phyloP scores from a whole-genome alignment of 2,329 filamentous ascomycete genomes.

The Apiospora aurea region DNA sequence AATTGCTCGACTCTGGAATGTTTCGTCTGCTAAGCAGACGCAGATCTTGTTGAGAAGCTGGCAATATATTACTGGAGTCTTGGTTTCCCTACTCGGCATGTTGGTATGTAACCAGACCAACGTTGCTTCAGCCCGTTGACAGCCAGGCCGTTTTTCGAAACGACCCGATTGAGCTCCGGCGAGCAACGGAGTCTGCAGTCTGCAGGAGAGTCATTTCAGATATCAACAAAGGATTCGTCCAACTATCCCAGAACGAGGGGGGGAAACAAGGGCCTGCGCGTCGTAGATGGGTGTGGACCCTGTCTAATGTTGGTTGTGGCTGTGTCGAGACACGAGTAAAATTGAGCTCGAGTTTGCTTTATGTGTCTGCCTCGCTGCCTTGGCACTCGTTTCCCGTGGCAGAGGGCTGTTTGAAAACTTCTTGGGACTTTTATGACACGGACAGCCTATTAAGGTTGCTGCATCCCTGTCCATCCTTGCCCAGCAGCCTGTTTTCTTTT shows the following conservation, averaged over 20 bases:
- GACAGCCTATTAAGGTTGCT: constrained; percentile 20
- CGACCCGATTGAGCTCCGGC: background rate
- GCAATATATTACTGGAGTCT: background rate
- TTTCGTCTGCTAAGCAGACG: background rate
- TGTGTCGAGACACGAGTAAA: constrained; percentile 22
- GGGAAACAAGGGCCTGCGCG: constrained; percentile 14
- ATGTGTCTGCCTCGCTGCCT: constrained; percentile 11
- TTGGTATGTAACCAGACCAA: background rate
- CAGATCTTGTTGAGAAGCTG: background rate
- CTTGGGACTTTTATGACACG: constrained; percentile 18
- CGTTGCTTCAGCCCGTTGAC: background rate
- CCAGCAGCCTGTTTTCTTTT: constrained; percentile 3
- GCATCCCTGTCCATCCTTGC: background rate
- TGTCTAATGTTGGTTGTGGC: constrained; percentile 17
- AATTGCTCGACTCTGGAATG: background rate
- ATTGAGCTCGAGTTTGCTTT: constrained; percentile 7
- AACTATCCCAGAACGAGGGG: background rate
- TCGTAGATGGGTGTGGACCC: constrained; percentile 21
- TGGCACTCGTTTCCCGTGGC: background rate
- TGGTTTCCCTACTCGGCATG: background rate
- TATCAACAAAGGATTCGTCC: constrained; percentile 14
- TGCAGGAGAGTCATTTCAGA: constrained; percentile 6
- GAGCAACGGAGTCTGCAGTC: background rate
- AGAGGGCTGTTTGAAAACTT: constrained; percentile 4
- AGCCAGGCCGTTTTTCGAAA: background rate